Conservation (phyloP, 1,284 basidiomycete genomes). For the Ganoderma meredithae region DNA sequence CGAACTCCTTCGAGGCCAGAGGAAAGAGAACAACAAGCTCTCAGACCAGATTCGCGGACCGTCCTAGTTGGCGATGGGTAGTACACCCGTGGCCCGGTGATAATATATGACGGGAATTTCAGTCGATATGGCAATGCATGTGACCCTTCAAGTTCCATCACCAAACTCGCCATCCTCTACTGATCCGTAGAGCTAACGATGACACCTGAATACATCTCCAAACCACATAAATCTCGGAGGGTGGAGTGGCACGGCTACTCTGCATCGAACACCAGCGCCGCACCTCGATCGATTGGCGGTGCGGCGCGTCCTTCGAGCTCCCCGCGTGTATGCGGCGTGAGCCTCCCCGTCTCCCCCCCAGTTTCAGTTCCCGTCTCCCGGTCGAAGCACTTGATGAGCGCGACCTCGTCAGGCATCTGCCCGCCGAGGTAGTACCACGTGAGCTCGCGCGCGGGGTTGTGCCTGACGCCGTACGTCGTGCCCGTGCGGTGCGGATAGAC, state of each 20-base stretch:
- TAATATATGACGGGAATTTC: too few species aligned
- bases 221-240: too few species aligned
- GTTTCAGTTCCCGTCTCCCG: conserved; percentile 37
- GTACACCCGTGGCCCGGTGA: too few species aligned
- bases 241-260: conserved; percentile 30
- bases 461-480: conserved; percentile 45
- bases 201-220: too few species aligned
- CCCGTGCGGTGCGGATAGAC: conserved; percentile 46
- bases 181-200: too few species aligned
- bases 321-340: conserved; percentile 54
- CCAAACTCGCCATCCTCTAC: too few species aligned
- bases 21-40: too few species aligned
- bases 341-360: conserved; percentile 43
- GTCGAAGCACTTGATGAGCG: conserved; percentile 57
- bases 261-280: conserved; percentile 48
- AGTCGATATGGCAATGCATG: too few species aligned
- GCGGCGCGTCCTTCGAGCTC: conserved; percentile 48
- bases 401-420: conserved; percentile 56
- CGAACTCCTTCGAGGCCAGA: too few species aligned
- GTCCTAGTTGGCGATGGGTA: too few species aligned
- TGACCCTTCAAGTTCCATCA: too few species aligned
- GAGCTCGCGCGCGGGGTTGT: conserved; percentile 45
- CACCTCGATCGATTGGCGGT: conserved; percentile 53
- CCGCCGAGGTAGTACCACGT: conserved; percentile 56
- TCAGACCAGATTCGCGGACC: too few species aligned